Base-by-base conservation (phyloP, 1,284 basidiomycete species). In the Sporisorium graminicola region DNA sequence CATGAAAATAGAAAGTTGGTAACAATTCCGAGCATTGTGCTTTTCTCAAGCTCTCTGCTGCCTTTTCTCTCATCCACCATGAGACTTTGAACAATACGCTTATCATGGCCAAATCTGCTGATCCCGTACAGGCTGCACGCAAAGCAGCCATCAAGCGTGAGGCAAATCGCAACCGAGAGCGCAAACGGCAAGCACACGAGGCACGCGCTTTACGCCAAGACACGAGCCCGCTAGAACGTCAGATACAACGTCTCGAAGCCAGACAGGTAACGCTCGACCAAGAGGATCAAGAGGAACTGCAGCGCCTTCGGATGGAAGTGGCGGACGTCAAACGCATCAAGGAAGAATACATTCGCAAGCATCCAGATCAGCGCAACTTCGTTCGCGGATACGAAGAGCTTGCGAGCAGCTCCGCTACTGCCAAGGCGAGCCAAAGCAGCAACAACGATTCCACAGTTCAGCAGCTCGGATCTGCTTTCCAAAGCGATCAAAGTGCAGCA, bases 331-430 rank as follows among this genome's bases (percentile, higher is more conserved):
- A 72, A 29, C 68, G 71, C 47, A 70, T 79, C 52, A 84, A 83
- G 56, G 60, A 79, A 37, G 81, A 75, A 10, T 80, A 94, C 86
- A 90, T 98, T 62, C 89, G 89, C 51, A 93, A 94, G 76, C 93
- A 98, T 86, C 95, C 95, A 1, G 94, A 96, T 82, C 73, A 92
- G 92, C 52, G 90, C 90, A 63, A 90, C 90, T 80, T 89, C 92
- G 92, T 97, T 7, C 95, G 91, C 82, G 69, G 78, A 18, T 71
- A 67, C 33, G 63, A 76, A 35, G 47, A 65, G 27, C 33, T 52
- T 22, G 24, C 58, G 2, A 24, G 27, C 33, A 58, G 46, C 24
- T 35, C 46, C n/a, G 18, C 35, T n/a, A 33, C 35, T 24, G 20
- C 26, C 24, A 51, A 44, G 26, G 35, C 43, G 31, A 12, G 31